Conservation (phyloP, 202 grass and related monocot genomes). For the Dendrocalamus latiflorus region DNA sequence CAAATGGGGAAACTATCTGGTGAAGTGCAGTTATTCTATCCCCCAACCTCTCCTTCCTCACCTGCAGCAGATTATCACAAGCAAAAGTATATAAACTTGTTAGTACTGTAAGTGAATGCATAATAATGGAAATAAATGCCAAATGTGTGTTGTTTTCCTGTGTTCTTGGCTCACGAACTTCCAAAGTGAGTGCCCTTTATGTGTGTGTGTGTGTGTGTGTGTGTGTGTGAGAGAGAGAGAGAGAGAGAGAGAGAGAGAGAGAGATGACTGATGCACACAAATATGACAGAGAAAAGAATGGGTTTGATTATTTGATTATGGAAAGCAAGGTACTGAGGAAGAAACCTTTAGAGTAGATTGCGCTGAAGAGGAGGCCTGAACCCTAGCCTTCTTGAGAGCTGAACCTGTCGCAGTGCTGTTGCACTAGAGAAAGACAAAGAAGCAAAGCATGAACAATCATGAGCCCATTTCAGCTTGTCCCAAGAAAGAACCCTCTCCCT, state of each 20-base stretch:
- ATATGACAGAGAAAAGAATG: slow-evolving; percentile 5
- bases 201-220: neutral
- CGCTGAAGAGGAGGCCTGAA: slow-evolving; percentile 85
- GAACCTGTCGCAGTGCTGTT: slow-evolving; percentile 94
- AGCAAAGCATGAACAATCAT: slow-evolving; percentile 62
- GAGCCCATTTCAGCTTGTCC: slow-evolving; percentile 47
- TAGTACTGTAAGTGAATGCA: neutral
- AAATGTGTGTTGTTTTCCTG: neutral
- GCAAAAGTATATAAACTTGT: neutral
- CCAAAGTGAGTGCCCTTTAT: neutral
- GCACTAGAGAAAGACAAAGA: slow-evolving; percentile 69
- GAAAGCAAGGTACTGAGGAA: slow-evolving; percentile 48
- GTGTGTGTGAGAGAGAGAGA: no score
- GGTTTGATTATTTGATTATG: slow-evolving; percentile 25
- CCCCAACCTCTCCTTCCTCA: slow-evolving; percentile 80
- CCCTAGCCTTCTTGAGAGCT: slow-evolving; percentile 86
- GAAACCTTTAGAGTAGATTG: slow-evolving; percentile 99
- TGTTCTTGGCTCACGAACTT: slow-evolving; percentile 24
- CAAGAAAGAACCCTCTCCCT: slow-evolving; percentile 31
- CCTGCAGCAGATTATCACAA: slow-evolving; percentile 33
- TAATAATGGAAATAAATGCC: neutral
- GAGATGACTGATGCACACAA: neutral
- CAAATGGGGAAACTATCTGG: slow-evolving; percentile 86
- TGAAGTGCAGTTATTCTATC: slow-evolving; percentile 87
- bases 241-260: slow-evolving; percentile 23